Conservation (phyloP, 805 yeast species). For the Yamadazyma tumulicola region DNA sequence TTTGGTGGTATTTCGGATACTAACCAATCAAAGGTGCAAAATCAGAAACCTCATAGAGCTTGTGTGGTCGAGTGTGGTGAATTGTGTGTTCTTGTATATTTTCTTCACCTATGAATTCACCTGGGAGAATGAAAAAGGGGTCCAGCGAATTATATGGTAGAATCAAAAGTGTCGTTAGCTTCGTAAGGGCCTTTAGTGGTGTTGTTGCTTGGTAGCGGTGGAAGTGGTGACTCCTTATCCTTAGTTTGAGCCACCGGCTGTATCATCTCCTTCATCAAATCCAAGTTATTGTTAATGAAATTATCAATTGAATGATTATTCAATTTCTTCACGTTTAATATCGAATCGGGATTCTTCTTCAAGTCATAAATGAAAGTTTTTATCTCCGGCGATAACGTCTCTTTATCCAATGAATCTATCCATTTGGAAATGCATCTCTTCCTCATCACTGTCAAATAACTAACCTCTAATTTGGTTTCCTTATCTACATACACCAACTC, state of each 20-base stretch:
- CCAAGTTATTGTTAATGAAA: conserved; percentile 28
- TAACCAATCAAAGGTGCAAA: conserved; percentile 18
- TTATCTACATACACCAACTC: conserved; percentile 68
- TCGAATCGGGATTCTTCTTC: conserved; percentile 18
- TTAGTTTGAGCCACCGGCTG: background rate
- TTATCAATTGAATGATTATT: conserved; percentile 25
- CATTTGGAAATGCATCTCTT: conserved; percentile 31
- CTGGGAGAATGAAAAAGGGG: conserved; percentile 60
- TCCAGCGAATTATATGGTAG: conserved; percentile 88
- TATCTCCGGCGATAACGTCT: conserved; percentile 11
- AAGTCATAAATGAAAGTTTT: conserved; percentile 16
- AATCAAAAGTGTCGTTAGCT: conserved; percentile 2
- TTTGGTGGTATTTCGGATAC: conserved; percentile 67
- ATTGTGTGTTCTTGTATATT: conserved; percentile 48
- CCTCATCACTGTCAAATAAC: conserved; percentile 40
- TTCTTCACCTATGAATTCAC: conserved; percentile 60
- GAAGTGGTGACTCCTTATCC: background rate
- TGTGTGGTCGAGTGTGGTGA: conserved; percentile 57
- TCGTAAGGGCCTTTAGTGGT: background rate
- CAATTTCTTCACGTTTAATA: conserved; percentile 16
- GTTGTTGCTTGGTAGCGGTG: background rate
- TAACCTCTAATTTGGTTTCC: conserved; percentile 40
- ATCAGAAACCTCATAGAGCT: conserved; percentile 49
- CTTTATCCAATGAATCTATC: conserved; percentile 23
- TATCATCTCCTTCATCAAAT: conserved; percentile 7